Evolutionary conservation across 2,329 filamentous ascomycete species (phyloP).

Genomic region (Escovopsis weberi): DNA sequence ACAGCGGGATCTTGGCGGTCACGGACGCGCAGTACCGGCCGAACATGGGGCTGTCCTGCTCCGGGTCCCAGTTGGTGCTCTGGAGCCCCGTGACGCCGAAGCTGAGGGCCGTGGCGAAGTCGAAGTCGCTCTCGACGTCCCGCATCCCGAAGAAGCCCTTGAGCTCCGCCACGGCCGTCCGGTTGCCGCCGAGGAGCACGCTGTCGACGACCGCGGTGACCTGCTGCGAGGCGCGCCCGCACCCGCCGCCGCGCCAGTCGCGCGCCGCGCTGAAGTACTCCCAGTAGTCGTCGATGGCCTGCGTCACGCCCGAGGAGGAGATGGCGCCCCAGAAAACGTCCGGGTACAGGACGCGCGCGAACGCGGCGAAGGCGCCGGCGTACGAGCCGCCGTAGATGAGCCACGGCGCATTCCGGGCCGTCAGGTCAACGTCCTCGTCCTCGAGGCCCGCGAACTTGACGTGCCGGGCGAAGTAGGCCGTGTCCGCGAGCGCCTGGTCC

Average conservation of each 20-base stretch:
- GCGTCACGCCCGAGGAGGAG: slow-evolving; percentile 64
- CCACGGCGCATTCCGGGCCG: slow-evolving; percentile 50
- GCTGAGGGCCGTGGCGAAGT: slow-evolving; percentile 32
- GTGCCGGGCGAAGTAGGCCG: slow-evolving; percentile 64
- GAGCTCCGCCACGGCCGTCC: slow-evolving; percentile 31
- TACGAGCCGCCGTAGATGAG: slow-evolving; percentile 78
- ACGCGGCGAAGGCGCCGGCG: slow-evolving; percentile 64
- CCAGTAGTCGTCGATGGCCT: slow-evolving; percentile 68
- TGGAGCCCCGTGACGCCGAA: slow-evolving; percentile 30
- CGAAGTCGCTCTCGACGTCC: slow-evolving; percentile 24
- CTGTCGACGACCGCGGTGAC: slow-evolving; percentile 36
- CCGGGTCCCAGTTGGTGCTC: slow-evolving; percentile 38
- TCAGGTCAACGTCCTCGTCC: slow-evolving; percentile 41
- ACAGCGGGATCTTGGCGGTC: slow-evolving; percentile 26
- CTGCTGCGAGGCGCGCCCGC: slow-evolving; percentile 48
- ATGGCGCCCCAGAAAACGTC: slow-evolving; percentile 68
- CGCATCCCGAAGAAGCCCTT: slow-evolving; percentile 31
- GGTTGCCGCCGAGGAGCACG: slow-evolving; percentile 28
- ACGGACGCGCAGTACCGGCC: slow-evolving; percentile 34
- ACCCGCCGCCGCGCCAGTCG: slow-evolving; percentile 39
- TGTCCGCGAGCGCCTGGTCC: slow-evolving; percentile 69
- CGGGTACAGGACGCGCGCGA: slow-evolving; percentile 63
- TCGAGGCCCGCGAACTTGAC: slow-evolving; percentile 57
- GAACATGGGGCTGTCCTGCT: slow-evolving; percentile 24
- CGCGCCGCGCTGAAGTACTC: slow-evolving; percentile 39